A percentile compares a stretch with the other conserved stretches of the same genome.
Conservation (phyloP, 78 protist genomes). For the Dictyostelium capitatum region DNA sequence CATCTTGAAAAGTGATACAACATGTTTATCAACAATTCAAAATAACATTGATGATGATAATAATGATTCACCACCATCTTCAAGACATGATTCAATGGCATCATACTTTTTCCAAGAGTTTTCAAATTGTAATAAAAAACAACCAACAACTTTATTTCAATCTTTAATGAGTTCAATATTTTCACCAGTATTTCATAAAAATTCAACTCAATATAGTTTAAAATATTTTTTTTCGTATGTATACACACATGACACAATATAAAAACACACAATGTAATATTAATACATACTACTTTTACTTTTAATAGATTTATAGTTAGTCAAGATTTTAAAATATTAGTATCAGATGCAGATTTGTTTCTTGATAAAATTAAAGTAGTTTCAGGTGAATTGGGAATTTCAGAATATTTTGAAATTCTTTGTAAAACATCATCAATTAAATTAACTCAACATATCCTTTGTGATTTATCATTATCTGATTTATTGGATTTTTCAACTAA, state of each 20-base stretch:
- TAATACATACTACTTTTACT: neutral
- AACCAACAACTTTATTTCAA: constrained; percentile 9
- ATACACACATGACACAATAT: neutral
- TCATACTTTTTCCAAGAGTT: neutral
- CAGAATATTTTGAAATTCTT: neutral
- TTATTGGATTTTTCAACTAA: constrained; percentile 21
- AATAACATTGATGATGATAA: too few relatives aligned
- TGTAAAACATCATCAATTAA: constrained; percentile 14
- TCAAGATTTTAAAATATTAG: constrained; percentile 5
- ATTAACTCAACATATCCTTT: neutral
- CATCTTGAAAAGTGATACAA: neutral
- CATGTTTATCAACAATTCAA: too few relatives aligned
- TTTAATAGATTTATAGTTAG: neutral
- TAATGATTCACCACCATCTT: too few relatives aligned
- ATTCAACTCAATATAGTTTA: constrained; percentile 6
- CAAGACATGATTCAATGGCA: neutral
- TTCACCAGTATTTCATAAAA: neutral
- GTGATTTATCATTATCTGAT: neutral
- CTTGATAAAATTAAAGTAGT: neutral
- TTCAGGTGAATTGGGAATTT: neutral
- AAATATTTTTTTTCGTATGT: constrained; percentile 8
- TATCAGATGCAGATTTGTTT: neutral
- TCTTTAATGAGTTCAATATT: neutral
- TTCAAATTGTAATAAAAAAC: neutral
- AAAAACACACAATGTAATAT: neutral